Conservation (phyloP, 1,284 basidiomycete genomes). For the Cryptococcus amylolentus region DNA sequence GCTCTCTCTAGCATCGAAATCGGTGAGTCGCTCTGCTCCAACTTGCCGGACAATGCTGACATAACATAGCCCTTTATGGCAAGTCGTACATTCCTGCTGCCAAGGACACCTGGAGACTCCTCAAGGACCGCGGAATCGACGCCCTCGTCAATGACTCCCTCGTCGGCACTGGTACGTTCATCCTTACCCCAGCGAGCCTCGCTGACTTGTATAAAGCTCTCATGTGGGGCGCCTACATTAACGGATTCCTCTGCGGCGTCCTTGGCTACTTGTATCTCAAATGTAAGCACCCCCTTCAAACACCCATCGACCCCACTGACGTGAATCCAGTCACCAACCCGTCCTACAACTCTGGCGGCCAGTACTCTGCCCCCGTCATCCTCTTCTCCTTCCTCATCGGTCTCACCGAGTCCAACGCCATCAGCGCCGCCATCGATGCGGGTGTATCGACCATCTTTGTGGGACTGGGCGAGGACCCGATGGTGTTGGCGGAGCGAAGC, state of each 20-base stretch:
- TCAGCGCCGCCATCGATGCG: conserved; percentile 39
- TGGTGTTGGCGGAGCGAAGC: conserved; percentile 64
- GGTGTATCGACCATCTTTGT: conserved; percentile 85
- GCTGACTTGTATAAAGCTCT: conserved; percentile 17
- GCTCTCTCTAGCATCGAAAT: conserved; percentile 66
- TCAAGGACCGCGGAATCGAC: conserved; percentile 79
- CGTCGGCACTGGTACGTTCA: conserved; percentile 58
- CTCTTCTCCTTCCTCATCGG: conserved; percentile 79
- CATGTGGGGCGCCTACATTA: conserved; percentile 65
- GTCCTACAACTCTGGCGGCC: conserved; percentile 65
- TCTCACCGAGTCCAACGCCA: conserved; percentile 51
- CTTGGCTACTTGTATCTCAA: conserved; percentile 79
- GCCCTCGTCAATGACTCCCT: conserved; percentile 81
- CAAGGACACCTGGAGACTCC: conserved; percentile 83
- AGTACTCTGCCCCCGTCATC: conserved; percentile 71
- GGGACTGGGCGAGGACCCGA: conserved; percentile 74
- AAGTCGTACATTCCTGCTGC: conserved; percentile 82
- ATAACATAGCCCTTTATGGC: conserved; percentile 67
- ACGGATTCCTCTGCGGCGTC: conserved; percentile 71
- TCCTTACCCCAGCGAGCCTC: background rate
- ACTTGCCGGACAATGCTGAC: background rate
- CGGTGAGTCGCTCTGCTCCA: conserved; percentile 21
- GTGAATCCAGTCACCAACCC: conserved; percentile 57
- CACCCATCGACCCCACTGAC: background rate
- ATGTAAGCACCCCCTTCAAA: conserved; percentile 53